Percentiles rank a stretch among this genome's conserved stretches.
phyloP scores from a whole-genome alignment of 257 asterid genomes.

The Ballota nigra region DNA sequence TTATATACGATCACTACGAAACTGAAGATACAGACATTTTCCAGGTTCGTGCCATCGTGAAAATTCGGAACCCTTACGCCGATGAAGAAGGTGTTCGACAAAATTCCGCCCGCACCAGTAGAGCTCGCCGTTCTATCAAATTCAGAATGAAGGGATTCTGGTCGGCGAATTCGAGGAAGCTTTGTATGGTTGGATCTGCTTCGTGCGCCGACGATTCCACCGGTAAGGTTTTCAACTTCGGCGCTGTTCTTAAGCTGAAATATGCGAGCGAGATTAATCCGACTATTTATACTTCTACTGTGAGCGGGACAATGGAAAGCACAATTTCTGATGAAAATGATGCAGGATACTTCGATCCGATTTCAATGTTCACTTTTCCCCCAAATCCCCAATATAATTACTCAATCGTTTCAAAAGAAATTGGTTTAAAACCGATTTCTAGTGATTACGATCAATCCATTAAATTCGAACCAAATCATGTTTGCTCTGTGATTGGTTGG shows the following conservation, averaged over 20 bases:
- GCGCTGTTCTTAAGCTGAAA: constrained; percentile 50
- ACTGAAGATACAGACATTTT: constrained; percentile 38
- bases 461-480: constrained; percentile 15
- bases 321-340: constrained; percentile 13
- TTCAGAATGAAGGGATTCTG: constrained; percentile 55
- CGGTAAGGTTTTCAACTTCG: constrained; percentile 29
- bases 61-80: constrained; percentile 17
- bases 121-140: not conserved
- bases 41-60: constrained; percentile 36
- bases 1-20: constrained; percentile 13
- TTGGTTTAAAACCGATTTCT: constrained; percentile 14
- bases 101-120: constrained; percentile 4
- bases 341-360: constrained; percentile 41
- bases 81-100: not conserved
- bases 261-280: constrained; percentile 28
- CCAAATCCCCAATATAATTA: constrained; percentile 26
- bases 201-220: constrained; percentile 3
- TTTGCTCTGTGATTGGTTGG: constrained; percentile 28
- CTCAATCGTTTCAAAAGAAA: constrained; percentile 32
- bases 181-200: constrained; percentile 64
- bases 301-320: constrained; percentile 51
- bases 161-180: constrained; percentile 55
- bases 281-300: constrained; percentile 34
- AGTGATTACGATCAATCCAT: constrained; percentile 22
- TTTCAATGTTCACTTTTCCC: constrained; percentile 42